Evolutionary conservation across 2,329 filamentous ascomycete genomes (phyloP), one percentile per base, ranked within the genome.

Genomic region (Sphaerulina musiva): DNA sequence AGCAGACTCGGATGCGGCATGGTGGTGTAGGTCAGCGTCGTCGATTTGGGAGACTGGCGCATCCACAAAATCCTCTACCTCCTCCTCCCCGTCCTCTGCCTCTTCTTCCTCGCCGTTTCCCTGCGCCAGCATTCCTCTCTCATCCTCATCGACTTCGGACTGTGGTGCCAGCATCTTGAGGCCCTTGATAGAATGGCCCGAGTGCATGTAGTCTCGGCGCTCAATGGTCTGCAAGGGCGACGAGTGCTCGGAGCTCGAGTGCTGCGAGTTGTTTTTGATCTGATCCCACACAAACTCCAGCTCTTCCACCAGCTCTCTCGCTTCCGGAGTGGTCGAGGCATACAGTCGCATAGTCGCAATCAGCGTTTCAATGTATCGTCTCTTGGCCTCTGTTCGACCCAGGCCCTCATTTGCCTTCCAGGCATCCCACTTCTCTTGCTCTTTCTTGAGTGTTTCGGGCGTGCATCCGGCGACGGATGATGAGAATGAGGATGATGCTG

Each of bases 231-330:
- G 59, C 47, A 67, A 38, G 26, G 67, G 67, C 40, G 59, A 63
- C 8, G 62, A 66, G 23, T 63, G 58, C 42, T 69, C 67, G 34
- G 62, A 65, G 51, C 59, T 59, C 23, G 61, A 64, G 48, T 65
- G 64, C 48, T 68, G 65, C 14, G 63, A 66, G 46, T 71, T 96
- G 63, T 86, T 86, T 71, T 93, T 95, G 64, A 98, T 92, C 70
- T 97, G 93, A 64, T 96, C 90, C 93, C 93, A 98, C 39, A 98
- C 92, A 66, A 97, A 98, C 73, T 98, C 93, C n/a, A 98, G 81
- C 71, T 98, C 93, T 8, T 84, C 80, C 38, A 97, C 91, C 39
- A 98, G 79, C 72, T 95, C 91, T 56, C 85, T 81, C 6, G 89
- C 89, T 69, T 95, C 90, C 46, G 85, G 80, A 14, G 90, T 96